A percentile compares a stretch with the other conserved stretches of the same genome.
Evolutionary conservation across 2,329 filamentous ascomycete genomes (phyloP).

Genomic region (Cryphonectria naterciae): DNA sequence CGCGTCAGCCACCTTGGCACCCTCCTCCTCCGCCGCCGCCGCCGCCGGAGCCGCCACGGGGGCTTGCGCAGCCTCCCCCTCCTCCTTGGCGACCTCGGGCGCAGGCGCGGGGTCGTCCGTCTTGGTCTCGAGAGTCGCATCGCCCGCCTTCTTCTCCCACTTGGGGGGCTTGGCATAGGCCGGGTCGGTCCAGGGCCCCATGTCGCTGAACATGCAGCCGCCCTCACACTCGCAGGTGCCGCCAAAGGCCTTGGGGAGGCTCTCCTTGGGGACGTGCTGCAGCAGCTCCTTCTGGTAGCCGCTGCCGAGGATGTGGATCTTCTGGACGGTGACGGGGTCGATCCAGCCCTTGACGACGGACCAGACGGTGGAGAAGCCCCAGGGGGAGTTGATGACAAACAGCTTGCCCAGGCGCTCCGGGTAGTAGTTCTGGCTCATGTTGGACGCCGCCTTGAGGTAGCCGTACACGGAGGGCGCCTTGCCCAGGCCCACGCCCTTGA

Average conservation of each 20-base stretch:
- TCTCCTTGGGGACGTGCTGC: conserved; percentile 83
- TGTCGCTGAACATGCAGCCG: conserved; percentile 85
- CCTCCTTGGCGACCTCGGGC: conserved; percentile 32
- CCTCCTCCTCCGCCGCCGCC: conserved; percentile 40
- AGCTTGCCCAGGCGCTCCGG: conserved; percentile 94
- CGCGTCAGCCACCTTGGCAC: conserved; percentile 43
- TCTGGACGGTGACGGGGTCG: conserved; percentile 93
- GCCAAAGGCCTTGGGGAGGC: conserved; percentile 84
- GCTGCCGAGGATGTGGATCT: conserved; percentile 88
- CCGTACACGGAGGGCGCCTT: conserved; percentile 84
- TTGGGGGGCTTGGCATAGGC: conserved; percentile 69
- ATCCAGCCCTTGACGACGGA: conserved; percentile 88
- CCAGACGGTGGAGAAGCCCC: conserved; percentile 91
- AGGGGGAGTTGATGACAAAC: conserved; percentile 97
- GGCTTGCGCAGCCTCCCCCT: conserved; percentile 28
- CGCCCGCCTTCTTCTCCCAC: conserved; percentile 58
- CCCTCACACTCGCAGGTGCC: conserved; percentile 80
- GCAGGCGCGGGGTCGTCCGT: conserved; percentile 40
- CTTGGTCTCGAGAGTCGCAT: conserved; percentile 37
- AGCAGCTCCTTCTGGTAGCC: conserved; percentile 85
- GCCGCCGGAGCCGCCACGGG: no score
- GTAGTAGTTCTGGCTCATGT: conserved; percentile 98
- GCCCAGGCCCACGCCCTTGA: conserved; percentile 87
- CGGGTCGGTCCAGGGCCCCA: conserved; percentile 83
- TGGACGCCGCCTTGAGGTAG: conserved; percentile 83